These are phyloP conservation scores for Phaffia tasmanica DNA, from an alignment of 768 basidiomycete genomes.

Conservation along the genomic window DNA sequence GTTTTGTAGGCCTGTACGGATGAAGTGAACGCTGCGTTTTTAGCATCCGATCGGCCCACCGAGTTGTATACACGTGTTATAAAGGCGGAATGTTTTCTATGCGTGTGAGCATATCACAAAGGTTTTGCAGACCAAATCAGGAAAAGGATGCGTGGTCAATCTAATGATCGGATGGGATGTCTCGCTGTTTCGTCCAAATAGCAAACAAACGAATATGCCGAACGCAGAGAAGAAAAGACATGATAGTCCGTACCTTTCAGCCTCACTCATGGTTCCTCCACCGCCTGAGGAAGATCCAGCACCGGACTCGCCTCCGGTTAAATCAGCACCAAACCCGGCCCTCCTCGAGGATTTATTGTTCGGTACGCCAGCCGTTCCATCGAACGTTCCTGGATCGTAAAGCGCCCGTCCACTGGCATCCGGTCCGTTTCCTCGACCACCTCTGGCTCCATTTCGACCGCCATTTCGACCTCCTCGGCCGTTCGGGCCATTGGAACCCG, in stretches of 20 bases:
- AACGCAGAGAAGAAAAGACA: neutral
- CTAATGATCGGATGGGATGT: too few species aligned
- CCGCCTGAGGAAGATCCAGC: neutral
- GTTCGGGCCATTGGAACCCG: neutral
- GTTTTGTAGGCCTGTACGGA: slow-evolving; percentile 66
- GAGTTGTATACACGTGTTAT: slow-evolving; percentile 48
- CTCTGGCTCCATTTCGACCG: neutral
- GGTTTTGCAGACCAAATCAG: neutral
- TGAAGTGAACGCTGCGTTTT: slow-evolving; percentile 47
- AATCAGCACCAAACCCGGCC: slow-evolving; percentile 32
- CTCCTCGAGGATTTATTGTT: slow-evolving; percentile 23
- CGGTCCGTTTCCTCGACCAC: neutral
- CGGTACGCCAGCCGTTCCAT: neutral
- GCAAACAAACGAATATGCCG: too few species aligned
- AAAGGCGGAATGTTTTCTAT: slow-evolving; percentile 58
- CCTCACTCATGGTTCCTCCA: too few species aligned
- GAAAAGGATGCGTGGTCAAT: neutral
- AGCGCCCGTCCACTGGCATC: neutral
- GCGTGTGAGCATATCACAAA: neutral
- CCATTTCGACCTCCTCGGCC: neutral
- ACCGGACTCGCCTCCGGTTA: slow-evolving; percentile 28
- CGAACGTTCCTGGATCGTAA: neutral
- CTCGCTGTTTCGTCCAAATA: too few species aligned
- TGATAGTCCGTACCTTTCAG: slow-evolving; percentile 26
- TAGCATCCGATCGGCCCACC: slow-evolving; percentile 37